Percentiles rank a stretch among this genome's conserved stretches.
These are phyloP conservation scores for Gymnopus androsaceus DNA, from an alignment of 1,284 basidiomycete species.

Conservation along the genomic window DNA sequence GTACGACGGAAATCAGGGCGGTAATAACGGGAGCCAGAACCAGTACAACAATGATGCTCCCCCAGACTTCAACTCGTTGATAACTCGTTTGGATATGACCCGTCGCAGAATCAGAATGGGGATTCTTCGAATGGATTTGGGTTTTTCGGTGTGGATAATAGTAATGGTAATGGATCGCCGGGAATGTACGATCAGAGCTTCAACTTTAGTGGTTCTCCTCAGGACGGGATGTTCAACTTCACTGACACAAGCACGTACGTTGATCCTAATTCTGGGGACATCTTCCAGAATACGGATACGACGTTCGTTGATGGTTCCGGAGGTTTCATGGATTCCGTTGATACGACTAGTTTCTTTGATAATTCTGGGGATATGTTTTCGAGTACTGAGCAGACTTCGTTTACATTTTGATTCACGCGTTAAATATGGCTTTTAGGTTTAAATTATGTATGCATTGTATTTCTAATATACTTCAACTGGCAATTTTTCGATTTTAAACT, in stretches of 20 bases:
- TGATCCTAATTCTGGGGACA: neutral
- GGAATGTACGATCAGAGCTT: slow-evolving; percentile 4
- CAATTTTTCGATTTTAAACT: too few relatives aligned
- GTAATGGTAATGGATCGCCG: neutral
- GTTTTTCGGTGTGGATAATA: neutral
- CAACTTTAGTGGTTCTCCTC: neutral
- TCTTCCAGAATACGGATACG: neutral
- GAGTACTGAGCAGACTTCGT: neutral
- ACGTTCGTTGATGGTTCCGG: slow-evolving; percentile 3
- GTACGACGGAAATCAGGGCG: neutral
- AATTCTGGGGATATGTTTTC: neutral
- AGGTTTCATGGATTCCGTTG: neutral
- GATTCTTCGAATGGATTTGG: neutral
- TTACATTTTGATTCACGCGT: neutral
- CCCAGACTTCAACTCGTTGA: neutral
- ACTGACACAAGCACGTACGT: neutral
- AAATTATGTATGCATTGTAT: neutral
- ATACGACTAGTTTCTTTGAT: neutral
- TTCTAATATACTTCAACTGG: too few relatives aligned
- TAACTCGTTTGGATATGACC: neutral
- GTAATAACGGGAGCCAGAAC: neutral
- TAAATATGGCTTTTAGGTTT: neutral
- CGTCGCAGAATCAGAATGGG: neutral
- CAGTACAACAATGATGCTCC: neutral
- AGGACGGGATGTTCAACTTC: neutral